phyloP scores from a whole-genome alignment of 768 basidiomycete genomes.

The Scleroderma bovista region DNA sequence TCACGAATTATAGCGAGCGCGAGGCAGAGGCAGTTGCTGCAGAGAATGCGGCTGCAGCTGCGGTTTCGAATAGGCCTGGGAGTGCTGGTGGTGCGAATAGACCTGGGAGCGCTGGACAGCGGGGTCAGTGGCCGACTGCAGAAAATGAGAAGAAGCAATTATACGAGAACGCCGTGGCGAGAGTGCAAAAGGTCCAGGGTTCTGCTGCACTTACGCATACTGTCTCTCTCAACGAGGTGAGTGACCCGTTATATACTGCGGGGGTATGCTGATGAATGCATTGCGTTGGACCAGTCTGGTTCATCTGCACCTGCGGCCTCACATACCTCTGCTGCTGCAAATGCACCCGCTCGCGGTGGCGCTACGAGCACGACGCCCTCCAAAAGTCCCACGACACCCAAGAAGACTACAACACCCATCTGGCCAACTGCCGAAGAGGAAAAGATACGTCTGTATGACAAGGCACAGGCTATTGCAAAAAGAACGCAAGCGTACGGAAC shows the following conservation, averaged over 20 bases:
- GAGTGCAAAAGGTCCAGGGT: slow-evolving; percentile 36
- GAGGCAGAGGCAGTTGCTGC: slow-evolving; percentile 42
- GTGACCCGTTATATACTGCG: neutral
- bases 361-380: neutral
- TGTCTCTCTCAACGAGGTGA: slow-evolving; percentile 22
- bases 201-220: slow-evolving; percentile 21
- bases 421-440: slow-evolving; percentile 77
- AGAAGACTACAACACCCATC: slow-evolving; percentile 8
- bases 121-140: slow-evolving; percentile 26
- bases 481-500: slow-evolving; percentile 45
- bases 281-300: neutral
- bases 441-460: slow-evolving; percentile 62
- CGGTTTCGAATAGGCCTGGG: slow-evolving; percentile 13
- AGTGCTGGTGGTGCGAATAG: slow-evolving; percentile 3
- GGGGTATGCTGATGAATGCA: neutral
- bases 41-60: slow-evolving; percentile 21
- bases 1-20: slow-evolving; percentile 37
- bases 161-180: slow-evolving; percentile 36
- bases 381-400: slow-evolving; percentile 2
- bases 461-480: slow-evolving; percentile 62
- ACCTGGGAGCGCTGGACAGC: slow-evolving; percentile 14
- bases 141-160: slow-evolving; percentile 41
- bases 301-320: neutral
- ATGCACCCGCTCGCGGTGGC: no score
- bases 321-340: no score